Evolutionary conservation across 2,329 filamentous ascomycete genomes (phyloP), one percentile per base, ranked within the genome.

Genomic region (Paraconiothyrium sp.): DNA sequence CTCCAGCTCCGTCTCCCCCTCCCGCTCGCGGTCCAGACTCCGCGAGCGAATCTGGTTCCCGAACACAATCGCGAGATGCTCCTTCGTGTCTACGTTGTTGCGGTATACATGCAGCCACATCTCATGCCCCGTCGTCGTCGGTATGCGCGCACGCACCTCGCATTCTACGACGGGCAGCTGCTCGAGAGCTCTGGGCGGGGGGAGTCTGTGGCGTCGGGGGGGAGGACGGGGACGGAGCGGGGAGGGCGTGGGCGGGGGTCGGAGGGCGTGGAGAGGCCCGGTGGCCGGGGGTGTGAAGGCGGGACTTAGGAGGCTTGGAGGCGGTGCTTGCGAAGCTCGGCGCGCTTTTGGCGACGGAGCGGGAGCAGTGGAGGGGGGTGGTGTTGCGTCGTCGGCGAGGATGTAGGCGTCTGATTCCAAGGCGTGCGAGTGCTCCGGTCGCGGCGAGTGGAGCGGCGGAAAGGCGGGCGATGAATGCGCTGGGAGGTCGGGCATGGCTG

Each of bases 91-190:
- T 7, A 92, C 88, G 71, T 92, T 92, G 80, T 99, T 99, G 65
- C 90, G 90, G 81, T 99, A 99, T 0, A 98, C 84, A 75, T 99
- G 94, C 55, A 99, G 81, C 79, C 96, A 99, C 93, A 99, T 98
- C 79, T 99, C 94, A 11, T 93, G 92, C 3, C 94, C 94, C 0
- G 87, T 89, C 2, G 93, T 94, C 0, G 94, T 98, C 0, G 95
- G 95, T 71, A 99, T 99, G 58, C 95, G 90, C 20, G 95, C 95
- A 68, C 95, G 91, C 52, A 98, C 95, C 67, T 96, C 89, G 81
- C 95, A 99, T 76, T 92, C 89, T n/a, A 99, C 94, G 27, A 91
- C 81, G 8, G 94, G 95, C 1, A 98, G 84, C 14, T 84, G 87
- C 67, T 90, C 84, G 7, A 97, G 86, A 97, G 84, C 61, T 88